Evolutionary conservation across 2,329 filamentous ascomycete genomes (phyloP), one percentile per base, ranked within the genome.

Genomic region (Cladophialophora yegresii): DNA sequence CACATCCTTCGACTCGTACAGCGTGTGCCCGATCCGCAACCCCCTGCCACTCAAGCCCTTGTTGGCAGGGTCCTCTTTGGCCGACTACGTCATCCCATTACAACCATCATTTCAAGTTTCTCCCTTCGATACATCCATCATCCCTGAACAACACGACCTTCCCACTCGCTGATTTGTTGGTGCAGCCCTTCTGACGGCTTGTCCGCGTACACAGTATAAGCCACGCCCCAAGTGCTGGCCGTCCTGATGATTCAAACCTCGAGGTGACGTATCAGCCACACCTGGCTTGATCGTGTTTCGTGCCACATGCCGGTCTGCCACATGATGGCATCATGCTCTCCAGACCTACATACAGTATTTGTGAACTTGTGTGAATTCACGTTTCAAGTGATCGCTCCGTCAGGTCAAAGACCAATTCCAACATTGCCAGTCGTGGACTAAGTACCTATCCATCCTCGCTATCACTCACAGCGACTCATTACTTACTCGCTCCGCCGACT

Each of bases 251-350:
- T 16, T n/a, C 13, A n/a, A 13, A 43, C 13, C 13, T n/a, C 58
- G n/a, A 54, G 53, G 56, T 63, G 61, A 66, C 61, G 64, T 66
- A 61, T 61, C 57, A 66, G 64, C 64, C 64, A 63, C 26, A 10
- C 45, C 33, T 54, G 49, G 32, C 50, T 43, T 36, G 30, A 13
- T 10, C 22, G 33, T 40, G 6, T 4, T 5, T 23, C 36, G 54
- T 65, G 58, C 57, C 62, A 61, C 62, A 64, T 64, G 62, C 53
- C 53, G 22, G 26, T 20, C 33, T 12, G 28, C 40, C 47, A 50
- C 56, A 59, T 63, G 62, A 61, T 64, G 56, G 36, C 62, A 64
- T 64, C 62, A 61, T 61, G 26, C 26, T 6, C 3, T 28, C 26
- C 26, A 28, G 26, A 28, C 26, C 6, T 28, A n/a, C n/a, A n/a